Percentiles rank a stretch among this genome's conserved stretches.
Evolutionary conservation across 2,329 filamentous ascomycete species (phyloP).

Genomic region (Cercospora beticola): DNA sequence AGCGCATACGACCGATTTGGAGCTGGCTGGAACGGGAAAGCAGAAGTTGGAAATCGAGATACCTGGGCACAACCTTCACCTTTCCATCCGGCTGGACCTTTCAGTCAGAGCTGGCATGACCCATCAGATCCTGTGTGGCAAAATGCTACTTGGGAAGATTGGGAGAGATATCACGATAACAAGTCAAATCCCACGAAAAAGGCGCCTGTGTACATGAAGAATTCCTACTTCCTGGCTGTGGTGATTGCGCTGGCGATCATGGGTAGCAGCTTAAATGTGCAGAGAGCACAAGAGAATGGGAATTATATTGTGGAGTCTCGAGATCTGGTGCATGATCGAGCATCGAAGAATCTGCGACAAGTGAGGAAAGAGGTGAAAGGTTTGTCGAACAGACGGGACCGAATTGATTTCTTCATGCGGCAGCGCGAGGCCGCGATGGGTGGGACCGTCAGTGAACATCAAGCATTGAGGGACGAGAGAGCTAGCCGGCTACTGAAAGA

Average conservation of each 20-base stretch:
- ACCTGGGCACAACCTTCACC: conserved; percentile 21
- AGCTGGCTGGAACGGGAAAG: conserved; percentile 68
- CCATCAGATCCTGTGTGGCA: conserved; percentile 53
- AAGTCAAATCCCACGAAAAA: conserved; percentile 39
- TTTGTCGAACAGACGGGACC: conserved; percentile 49
- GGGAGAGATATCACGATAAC: conserved; percentile 73
- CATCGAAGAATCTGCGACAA: conserved; percentile 62
- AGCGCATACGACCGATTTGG: conserved; percentile 80
- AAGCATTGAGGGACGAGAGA: conserved; percentile 47
- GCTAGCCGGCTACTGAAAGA: conserved; percentile 48
- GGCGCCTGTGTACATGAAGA: conserved; percentile 68
- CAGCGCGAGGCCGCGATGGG: conserved; percentile 62
- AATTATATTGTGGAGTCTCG: conserved; percentile 64
- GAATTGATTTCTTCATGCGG: conserved; percentile 75
- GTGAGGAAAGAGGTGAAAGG: conserved; percentile 54
- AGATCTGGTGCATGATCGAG: conserved; percentile 64
- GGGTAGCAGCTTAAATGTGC: conserved; percentile 70
- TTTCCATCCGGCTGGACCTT: conserved; percentile 34
- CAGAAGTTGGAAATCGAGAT: conserved; percentile 33
- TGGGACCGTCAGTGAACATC: conserved; percentile 37
- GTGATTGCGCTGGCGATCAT: conserved; percentile 68
- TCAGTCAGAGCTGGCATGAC: conserved; percentile 37
- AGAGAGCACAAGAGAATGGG: conserved; percentile 64
- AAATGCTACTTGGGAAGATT: conserved; percentile 98
- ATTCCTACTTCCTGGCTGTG: conserved; percentile 73